Base-by-base conservation (phyloP, 495 filamentous ascomycete species). In the Penicillium macrosclerotiorum region DNA sequence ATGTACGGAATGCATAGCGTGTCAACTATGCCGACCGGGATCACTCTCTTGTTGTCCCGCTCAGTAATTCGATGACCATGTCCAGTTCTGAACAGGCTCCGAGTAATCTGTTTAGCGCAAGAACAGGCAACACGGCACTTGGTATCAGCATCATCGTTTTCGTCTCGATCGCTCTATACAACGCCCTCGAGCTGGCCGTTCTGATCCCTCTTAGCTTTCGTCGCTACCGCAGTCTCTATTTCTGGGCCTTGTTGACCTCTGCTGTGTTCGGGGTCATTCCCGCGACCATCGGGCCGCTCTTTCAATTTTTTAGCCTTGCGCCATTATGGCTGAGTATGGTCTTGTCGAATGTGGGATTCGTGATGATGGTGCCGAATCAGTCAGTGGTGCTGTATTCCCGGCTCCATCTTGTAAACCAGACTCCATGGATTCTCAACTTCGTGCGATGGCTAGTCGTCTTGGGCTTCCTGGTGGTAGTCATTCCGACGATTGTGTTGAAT, bases 301-400 rank as follows among this genome's bases (percentile, higher is more conserved):
- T 78, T 17, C 71, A 75, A 34, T 76, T 68, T 52, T 75, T 78
- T 47, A 63, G 49, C 8, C 5, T 40, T 0, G 54, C 52, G 13
- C 55, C 54, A 17, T 59, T 60, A 8, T 55, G 60, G 42, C 20
- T 71, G 1, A 61, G 63, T 3, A 57, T 74, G 8, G 57, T 63
- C 8, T 54, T 78, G n/a, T 64, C 73, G 24, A 75, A 67, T 8
- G 37, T 77, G 24, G 73, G 73, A 8, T 77, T 73, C 67, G 67
- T 71, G 43, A 49, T 50, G 19, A 73, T 78, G 70, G 69, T 77
- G 2, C 73, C 72, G 3, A 71, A 69, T 29, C 73, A 77, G 42
- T 68, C 73, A 0, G 40, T 77, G 5, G 73, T 77, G n/a, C 66
- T 77, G 1, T 77, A 75, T 37, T 77, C 73, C 22, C 66, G 73